phyloP scores from a whole-genome alignment of 306 rosid species.

The Potentilla sterilis region DNA sequence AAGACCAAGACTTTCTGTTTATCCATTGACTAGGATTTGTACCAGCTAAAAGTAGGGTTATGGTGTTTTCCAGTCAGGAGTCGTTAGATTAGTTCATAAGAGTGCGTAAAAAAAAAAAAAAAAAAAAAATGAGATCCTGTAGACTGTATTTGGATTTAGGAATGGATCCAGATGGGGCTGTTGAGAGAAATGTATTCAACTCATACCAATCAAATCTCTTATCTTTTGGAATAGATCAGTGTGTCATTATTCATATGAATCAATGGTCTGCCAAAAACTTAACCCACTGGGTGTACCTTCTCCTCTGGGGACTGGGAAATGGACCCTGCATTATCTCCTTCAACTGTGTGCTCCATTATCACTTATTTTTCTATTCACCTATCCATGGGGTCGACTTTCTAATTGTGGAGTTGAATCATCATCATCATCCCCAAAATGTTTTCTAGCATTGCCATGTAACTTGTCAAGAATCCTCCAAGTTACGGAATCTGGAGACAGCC shows the following conservation, averaged over 20 bases:
- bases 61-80: neutral
- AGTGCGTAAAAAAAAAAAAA: neutral
- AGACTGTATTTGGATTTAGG: neutral
- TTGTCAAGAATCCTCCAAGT: conserved; percentile 90
- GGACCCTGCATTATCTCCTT: neutral
- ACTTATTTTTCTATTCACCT: neutral
- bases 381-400: neutral
- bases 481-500: conserved; percentile 68
- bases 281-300: neutral
- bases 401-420: conserved; percentile 28
- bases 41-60: neutral
- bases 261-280: neutral
- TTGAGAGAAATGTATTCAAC: neutral
- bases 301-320: neutral
- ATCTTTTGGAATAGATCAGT: neutral
- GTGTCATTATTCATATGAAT: neutral
- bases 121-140: no score
- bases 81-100: neutral
- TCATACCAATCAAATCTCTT: neutral
- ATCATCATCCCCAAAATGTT: conserved; percentile 19
- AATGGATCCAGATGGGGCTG: neutral
- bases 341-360: conserved; percentile 12
- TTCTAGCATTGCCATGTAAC: conserved; percentile 39
- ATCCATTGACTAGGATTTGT: neutral
- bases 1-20: neutral